Evolutionary conservation across 2,329 filamentous ascomycete genomes (phyloP).

Genomic region (Colletotrichum limetticola): DNA sequence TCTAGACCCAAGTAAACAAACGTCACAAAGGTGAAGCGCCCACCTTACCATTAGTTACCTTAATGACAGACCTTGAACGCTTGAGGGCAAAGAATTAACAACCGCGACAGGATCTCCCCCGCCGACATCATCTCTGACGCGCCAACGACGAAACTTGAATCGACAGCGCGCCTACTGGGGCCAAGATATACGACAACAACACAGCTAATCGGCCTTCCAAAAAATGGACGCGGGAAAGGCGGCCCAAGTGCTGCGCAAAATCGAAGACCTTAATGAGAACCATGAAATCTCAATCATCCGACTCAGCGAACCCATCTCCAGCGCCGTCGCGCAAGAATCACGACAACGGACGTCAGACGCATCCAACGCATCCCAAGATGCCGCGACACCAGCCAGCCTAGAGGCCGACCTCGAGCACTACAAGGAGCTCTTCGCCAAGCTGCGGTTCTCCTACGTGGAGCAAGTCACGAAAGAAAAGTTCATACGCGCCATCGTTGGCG

Average conservation of each 20-base stretch:
- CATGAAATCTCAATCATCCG: slow-evolving; percentile 79
- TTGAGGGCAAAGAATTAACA: background rate
- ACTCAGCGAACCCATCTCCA: slow-evolving; percentile 79
- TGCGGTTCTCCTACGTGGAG: slow-evolving; percentile 97
- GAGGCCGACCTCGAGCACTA: slow-evolving; percentile 90
- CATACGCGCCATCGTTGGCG: slow-evolving; percentile 89
- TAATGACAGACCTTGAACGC: background rate
- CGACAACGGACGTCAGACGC: slow-evolving; percentile 76
- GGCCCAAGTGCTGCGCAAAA: slow-evolving; percentile 55
- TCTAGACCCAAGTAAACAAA: slow-evolving; percentile 54
- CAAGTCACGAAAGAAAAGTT: slow-evolving; percentile 99
- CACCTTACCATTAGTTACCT: too few relatives aligned
- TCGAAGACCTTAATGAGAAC: slow-evolving; percentile 65
- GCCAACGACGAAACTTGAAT: background rate
- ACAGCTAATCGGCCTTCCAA: background rate
- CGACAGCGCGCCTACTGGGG: background rate
- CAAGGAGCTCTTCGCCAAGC: slow-evolving; percentile 93
- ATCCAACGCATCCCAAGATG: slow-evolving; percentile 72
- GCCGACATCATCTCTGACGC: background rate
- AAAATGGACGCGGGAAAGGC: slow-evolving; percentile 47
- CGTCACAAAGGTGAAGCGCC: background rate
- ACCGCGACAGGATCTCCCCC: background rate
- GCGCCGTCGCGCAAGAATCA: slow-evolving; percentile 53
- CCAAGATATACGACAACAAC: background rate
- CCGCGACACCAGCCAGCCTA: slow-evolving; percentile 78